phyloP scores from a whole-genome alignment of 2,329 filamentous ascomycete species.

The Aspergillus uvarum region DNA sequence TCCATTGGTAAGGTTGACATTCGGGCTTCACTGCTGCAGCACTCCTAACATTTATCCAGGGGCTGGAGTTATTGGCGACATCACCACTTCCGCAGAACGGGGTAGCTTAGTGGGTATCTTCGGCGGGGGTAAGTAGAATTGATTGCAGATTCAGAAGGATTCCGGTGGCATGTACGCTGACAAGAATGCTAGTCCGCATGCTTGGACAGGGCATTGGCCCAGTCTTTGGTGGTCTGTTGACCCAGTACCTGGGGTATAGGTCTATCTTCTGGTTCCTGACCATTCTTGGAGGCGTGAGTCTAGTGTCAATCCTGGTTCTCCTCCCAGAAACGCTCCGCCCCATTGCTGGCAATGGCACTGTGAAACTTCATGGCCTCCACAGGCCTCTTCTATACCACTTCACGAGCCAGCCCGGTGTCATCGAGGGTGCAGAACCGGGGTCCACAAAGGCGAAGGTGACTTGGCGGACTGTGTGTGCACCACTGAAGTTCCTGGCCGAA shows the following conservation, averaged over 20 bases:
- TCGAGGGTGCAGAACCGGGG: constrained; percentile 17
- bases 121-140: constrained; percentile 34
- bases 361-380: constrained; percentile 41
- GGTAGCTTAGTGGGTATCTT: constrained; percentile 42
- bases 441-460: constrained; percentile 28
- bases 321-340: constrained; percentile 43
- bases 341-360: constrained; percentile 42
- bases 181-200: constrained; percentile 35
- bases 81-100: constrained; percentile 38
- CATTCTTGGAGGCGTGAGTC: constrained; percentile 34
- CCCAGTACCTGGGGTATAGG: constrained; percentile 38
- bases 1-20: constrained; percentile 41
- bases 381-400: constrained; percentile 41
- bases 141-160: constrained; percentile 1
- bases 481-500: constrained; percentile 45
- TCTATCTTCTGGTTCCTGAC: constrained; percentile 47
- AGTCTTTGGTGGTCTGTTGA: constrained; percentile 42
- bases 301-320: constrained; percentile 42
- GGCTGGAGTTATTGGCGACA: constrained; percentile 45
- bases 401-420: constrained; percentile 8
- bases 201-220: constrained; percentile 49
- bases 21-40: not conserved
- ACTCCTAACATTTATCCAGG: constrained; percentile 22
- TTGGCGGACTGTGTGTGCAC: constrained; percentile 25
- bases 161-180: constrained; percentile 4